Evolutionary conservation across 2,329 filamentous ascomycete species (phyloP).

Genomic region (Penicillium freii): DNA sequence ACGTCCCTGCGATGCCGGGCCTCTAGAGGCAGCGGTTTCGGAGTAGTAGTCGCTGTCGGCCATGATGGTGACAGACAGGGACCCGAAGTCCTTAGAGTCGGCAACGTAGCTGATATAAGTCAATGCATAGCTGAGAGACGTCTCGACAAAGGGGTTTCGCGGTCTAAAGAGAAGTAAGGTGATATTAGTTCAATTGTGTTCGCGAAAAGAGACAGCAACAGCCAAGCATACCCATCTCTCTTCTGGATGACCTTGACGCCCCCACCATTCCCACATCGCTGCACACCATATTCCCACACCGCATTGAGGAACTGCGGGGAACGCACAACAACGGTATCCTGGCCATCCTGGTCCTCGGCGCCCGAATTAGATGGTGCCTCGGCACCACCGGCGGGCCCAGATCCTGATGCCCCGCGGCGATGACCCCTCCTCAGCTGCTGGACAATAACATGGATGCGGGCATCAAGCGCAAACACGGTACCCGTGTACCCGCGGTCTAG

Average conservation of each 20-base stretch:
- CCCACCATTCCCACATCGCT: conserved; percentile 66
- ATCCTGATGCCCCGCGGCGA: conserved; percentile 18
- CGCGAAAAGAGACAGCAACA: not conserved
- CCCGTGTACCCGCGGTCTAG: conserved; percentile 84
- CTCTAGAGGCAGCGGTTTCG: conserved; percentile 51
- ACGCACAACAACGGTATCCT: conserved; percentile 74
- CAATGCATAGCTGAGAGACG: conserved; percentile 80
- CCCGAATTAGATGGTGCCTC: conserved; percentile 11
- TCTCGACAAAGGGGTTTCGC: conserved; percentile 87
- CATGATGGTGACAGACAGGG: conserved; percentile 77
- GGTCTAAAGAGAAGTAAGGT: conserved; percentile 41
- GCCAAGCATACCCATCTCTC: conserved; percentile 34
- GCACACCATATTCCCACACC: conserved; percentile 82
- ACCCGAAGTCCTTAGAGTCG: conserved; percentile 57
- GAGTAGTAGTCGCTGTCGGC: conserved; percentile 98
- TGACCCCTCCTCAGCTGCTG: conserved; percentile 50
- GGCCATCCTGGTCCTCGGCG: conserved; percentile 55
- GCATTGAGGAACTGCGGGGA: conserved; percentile 90
- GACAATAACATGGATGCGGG: conserved; percentile 61
- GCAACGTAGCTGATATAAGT: conserved; percentile 65
- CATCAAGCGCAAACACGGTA: conserved; percentile 63
- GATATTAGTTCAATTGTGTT: not conserved
- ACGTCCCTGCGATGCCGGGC: conserved; percentile 33
- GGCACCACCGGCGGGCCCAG: conserved; percentile 8
- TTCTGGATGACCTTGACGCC: conserved; percentile 76